A percentile compares a stretch with the other conserved stretches of the same genome.
Conservation (phyloP, 345 rosid species). For the Boechera retrofracta region DNA sequence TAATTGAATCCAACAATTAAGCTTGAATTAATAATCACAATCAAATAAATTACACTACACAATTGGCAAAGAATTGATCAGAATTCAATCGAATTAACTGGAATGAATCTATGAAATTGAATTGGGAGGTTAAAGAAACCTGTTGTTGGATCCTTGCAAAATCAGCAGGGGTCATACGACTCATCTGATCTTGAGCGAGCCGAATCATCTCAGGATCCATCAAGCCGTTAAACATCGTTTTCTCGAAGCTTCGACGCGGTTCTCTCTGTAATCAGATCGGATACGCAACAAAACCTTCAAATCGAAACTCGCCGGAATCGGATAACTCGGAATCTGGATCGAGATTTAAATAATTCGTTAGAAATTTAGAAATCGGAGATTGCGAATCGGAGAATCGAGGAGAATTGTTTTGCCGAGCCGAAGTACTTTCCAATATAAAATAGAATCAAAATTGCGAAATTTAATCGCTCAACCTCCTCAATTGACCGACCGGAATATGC, state of each 20-base stretch:
- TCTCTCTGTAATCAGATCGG: constrained; percentile 21
- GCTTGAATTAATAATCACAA: not conserved
- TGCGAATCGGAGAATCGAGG: constrained; percentile 30
- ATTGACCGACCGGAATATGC: constrained; percentile 47
- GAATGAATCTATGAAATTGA: not conserved
- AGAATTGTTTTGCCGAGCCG: constrained; percentile 20
- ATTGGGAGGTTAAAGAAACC: constrained; percentile 38
- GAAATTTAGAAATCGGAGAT: not conserved
- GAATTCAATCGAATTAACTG: not conserved
- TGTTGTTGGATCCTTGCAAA: constrained; percentile 72
- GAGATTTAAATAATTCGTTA: not conserved
- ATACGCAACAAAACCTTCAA: not conserved
- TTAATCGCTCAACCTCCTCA: constrained; percentile 23
- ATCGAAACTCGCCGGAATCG: not conserved
- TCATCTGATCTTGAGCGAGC: constrained; percentile 95
- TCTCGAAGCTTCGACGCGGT: constrained; percentile 11
- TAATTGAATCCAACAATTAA: not conserved
- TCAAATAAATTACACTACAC: not conserved
- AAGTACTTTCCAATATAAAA: too few relatives aligned
- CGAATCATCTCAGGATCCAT: constrained; percentile 95
- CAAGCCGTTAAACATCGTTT: constrained; percentile 71
- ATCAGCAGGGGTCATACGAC: constrained; percentile 91
- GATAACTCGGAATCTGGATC: constrained; percentile 22
- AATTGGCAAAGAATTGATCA: not conserved
- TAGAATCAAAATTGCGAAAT: not conserved